These are phyloP conservation scores for Yamadazyma paraphyllophila DNA, from an alignment of 805 yeast genomes.

Conservation along the genomic window DNA sequence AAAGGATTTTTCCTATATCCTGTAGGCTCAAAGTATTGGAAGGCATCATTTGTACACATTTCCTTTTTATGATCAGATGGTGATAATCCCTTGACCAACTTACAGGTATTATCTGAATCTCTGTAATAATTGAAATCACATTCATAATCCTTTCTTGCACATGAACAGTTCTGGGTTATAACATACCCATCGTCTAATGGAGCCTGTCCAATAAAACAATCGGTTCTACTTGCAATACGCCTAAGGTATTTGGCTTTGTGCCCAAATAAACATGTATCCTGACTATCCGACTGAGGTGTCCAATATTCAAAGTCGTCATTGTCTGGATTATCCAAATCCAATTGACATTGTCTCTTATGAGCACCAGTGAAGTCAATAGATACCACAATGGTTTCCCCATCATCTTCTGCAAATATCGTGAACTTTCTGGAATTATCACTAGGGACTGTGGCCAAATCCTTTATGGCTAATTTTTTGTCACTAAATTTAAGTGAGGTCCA, in stretches of 20 bases:
- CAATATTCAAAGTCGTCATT: slow-evolving; percentile 43
- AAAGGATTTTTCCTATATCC: slow-evolving; percentile 87
- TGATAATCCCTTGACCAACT: slow-evolving; percentile 67
- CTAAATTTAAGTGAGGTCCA: slow-evolving; percentile 72
- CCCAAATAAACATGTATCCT: slow-evolving; percentile 43
- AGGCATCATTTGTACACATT: slow-evolving; percentile 55
- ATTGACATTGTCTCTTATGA: slow-evolving; percentile 39
- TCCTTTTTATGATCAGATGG: slow-evolving; percentile 61
- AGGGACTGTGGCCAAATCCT: slow-evolving; percentile 87
- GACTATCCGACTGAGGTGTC: slow-evolving; percentile 38
- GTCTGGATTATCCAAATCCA: slow-evolving; percentile 41
- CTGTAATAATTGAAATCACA: slow-evolving; percentile 85
- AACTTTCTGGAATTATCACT: slow-evolving; percentile 85
- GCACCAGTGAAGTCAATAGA: slow-evolving; percentile 38
- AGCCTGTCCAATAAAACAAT: slow-evolving; percentile 71
- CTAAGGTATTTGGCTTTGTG: slow-evolving; percentile 42
- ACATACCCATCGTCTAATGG: slow-evolving; percentile 56
- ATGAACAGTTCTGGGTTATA: slow-evolving; percentile 66
- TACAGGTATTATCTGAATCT: slow-evolving; percentile 79
- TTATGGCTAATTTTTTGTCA: slow-evolving; percentile 51
- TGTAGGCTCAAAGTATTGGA: slow-evolving; percentile 82
- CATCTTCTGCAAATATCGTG: slow-evolving; percentile 57
- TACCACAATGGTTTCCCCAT: slow-evolving; percentile 40
- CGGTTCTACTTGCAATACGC: slow-evolving; percentile 44
- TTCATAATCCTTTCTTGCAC: slow-evolving; percentile 85